phyloP scores from a whole-genome alignment of 2,329 filamentous ascomycete species.

The Fonsecaea multimorphosa region DNA sequence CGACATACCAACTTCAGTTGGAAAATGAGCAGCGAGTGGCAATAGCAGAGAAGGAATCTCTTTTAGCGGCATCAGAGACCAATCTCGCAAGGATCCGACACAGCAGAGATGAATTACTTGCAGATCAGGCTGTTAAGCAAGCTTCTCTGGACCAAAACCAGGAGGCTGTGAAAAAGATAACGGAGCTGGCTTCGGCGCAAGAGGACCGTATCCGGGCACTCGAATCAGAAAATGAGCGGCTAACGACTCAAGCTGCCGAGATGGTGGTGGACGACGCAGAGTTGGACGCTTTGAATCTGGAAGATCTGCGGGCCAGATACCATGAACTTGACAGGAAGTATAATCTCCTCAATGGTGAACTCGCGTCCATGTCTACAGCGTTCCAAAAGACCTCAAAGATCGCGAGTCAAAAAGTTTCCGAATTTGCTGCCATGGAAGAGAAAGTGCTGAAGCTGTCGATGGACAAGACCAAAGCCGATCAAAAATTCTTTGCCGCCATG shows the following conservation, averaged over 20 bases:
- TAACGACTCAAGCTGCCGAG: constrained; percentile 51
- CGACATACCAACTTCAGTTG: constrained; percentile 77
- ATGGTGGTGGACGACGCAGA: constrained; percentile 35
- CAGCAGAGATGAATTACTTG: constrained; percentile 80
- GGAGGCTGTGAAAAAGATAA: constrained; percentile 72
- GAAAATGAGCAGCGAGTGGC: constrained; percentile 78
- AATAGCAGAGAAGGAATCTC: constrained; percentile 78
- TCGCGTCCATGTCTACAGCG: constrained; percentile 86
- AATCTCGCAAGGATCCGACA: constrained; percentile 86
- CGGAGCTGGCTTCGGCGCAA: constrained; percentile 78
- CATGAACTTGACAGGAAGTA: constrained; percentile 79
- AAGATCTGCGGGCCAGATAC: constrained; percentile 76
- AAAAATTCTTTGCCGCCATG: constrained; percentile 96
- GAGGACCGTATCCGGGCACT: constrained; percentile 80
- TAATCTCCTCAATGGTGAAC: constrained; percentile 80
- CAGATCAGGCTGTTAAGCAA: constrained; percentile 80
- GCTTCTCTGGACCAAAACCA: constrained; percentile 78
- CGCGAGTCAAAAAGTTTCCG: constrained; percentile 84
- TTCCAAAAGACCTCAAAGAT: constrained; percentile 87
- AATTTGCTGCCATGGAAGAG: constrained; percentile 77
- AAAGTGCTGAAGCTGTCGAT: constrained; percentile 74
- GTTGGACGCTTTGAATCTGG: constrained; percentile 58
- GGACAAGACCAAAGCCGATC: constrained; percentile 95
- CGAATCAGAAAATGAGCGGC: constrained; percentile 79
- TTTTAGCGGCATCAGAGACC: constrained; percentile 78